A percentile compares a stretch with the other conserved stretches of the same genome.
phyloP scores from a whole-genome alignment of 768 basidiomycete genomes.

The Kwoniella shandongensis region DNA sequence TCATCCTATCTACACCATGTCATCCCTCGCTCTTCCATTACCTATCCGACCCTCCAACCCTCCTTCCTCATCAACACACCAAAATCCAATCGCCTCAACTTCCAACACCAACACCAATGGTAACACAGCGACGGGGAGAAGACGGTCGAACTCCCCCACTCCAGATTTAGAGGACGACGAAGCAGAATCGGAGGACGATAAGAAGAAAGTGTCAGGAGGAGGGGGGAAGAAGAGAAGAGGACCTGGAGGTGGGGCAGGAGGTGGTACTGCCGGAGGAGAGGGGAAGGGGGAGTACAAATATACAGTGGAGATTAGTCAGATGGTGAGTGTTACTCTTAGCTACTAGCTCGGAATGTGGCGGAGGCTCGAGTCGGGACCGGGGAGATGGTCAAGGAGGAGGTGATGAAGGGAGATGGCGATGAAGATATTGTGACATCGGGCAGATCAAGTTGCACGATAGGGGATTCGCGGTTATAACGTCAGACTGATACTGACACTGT shows the following conservation, averaged over 20 bases:
- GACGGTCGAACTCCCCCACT: slow-evolving; percentile 18
- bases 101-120: neutral
- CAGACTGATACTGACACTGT: too few relatives aligned
- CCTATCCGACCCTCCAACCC: too few relatives aligned
- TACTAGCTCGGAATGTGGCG: too few relatives aligned
- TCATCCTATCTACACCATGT: too few relatives aligned
- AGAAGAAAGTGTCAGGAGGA: slow-evolving; percentile 9
- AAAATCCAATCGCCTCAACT: neutral
- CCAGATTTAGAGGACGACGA: slow-evolving; percentile 36
- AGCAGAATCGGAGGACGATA: slow-evolving; percentile 18
- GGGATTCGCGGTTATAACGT: too few relatives aligned
- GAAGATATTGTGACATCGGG: too few relatives aligned
- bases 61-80: slow-evolving; percentile 11
- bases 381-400: too few relatives aligned
- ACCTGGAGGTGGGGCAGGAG: too few relatives aligned
- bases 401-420: too few relatives aligned
- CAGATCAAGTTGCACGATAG: too few relatives aligned
- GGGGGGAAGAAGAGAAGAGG: slow-evolving; percentile 29
- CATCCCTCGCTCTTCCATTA: too few relatives aligned
- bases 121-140: neutral
- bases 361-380: too few relatives aligned
- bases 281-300: slow-evolving; percentile 67
- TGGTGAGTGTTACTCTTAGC: slow-evolving; percentile 61
- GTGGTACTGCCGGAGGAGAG: slow-evolving; percentile 14
- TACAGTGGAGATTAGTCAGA: slow-evolving; percentile 86